phyloP scores from a whole-genome alignment of 164 flowering plant genomes.

The Piper betle region DNA sequence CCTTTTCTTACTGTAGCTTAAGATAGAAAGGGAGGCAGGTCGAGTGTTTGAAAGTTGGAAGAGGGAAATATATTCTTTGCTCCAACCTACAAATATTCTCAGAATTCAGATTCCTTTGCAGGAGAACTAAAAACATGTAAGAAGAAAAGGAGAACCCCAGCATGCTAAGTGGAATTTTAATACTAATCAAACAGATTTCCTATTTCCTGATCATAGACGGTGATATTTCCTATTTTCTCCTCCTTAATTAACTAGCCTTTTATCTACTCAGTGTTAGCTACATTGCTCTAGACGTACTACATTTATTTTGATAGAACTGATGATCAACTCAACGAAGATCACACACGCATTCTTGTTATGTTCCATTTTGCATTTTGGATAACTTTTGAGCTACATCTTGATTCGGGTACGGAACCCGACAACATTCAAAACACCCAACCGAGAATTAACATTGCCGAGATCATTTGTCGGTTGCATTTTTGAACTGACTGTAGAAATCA shows the following conservation, averaged over 20 bases:
- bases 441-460: neutral
- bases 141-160: constrained; percentile 77
- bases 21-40: constrained; percentile 69
- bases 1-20: constrained; percentile 41
- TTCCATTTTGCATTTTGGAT: no score
- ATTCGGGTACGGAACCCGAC: no score
- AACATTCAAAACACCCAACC: no score
- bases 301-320: no score
- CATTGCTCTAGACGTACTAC: no score
- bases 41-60: constrained; percentile 73
- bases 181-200: no score
- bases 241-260: neutral
- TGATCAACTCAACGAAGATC: neutral
- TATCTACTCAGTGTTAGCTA: no score
- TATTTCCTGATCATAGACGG: no score
- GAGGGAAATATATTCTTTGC: constrained; percentile 78
- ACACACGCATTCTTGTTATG: no score
- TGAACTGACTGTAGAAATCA: neutral
- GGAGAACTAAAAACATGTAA: constrained; percentile 47
- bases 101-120: constrained; percentile 55
- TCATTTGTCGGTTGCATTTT: neutral
- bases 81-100: constrained; percentile 75
- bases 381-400: no score
- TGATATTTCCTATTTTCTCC: neutral
- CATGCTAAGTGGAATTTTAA: constrained; percentile 40